A percentile compares a stretch with the other conserved stretches of the same genome.
These are phyloP conservation scores for Aureobasidium sp. DNA, from an alignment of 2,329 filamentous ascomycete genomes.

Conservation along the genomic window DNA sequence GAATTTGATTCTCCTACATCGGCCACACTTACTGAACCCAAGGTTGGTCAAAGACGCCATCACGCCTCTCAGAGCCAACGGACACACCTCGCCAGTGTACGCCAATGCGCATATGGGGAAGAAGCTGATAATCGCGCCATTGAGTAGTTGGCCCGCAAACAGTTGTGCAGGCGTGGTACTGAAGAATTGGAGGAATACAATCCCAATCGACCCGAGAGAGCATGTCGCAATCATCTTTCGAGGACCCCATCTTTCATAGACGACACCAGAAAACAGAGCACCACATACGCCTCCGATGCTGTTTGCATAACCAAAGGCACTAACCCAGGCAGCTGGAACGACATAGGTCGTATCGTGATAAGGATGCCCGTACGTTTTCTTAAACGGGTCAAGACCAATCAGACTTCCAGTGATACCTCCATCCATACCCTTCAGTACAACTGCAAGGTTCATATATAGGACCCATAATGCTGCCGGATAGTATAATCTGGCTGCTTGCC, in stretches of 20 bases:
- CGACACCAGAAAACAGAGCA: not conserved
- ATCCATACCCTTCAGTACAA: constrained; percentile 12
- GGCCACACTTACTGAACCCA: constrained; percentile 38
- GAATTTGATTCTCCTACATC: rapidly evolving
- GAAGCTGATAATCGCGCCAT: constrained; percentile 21
- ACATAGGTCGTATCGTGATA: constrained; percentile 5
- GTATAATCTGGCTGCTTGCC: constrained; percentile 13
- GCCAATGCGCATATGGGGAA: constrained; percentile 53
- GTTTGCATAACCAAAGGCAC: constrained; percentile 14
- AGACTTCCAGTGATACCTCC: constrained; percentile 8
- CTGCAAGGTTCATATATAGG: constrained; percentile 5
- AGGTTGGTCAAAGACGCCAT: constrained; percentile 55
- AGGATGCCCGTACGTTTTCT: not conserved
- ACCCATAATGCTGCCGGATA: constrained; percentile 13
- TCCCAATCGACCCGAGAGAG: not conserved
- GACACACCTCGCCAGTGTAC: constrained; percentile 61
- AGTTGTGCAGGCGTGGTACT: not conserved
- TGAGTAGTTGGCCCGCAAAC: constrained; percentile 9
- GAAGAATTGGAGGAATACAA: constrained; percentile 13
- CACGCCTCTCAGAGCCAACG: constrained; percentile 50
- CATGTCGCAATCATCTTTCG: constrained; percentile 11
- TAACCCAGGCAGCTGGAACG: constrained; percentile 13
- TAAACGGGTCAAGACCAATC: constrained; percentile 11
- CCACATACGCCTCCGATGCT: constrained; percentile 9
- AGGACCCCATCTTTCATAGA: constrained; percentile 13